A percentile compares a stretch with the other conserved stretches of the same genome.
Evolutionary conservation across 495 filamentous ascomycete genomes (phyloP).

Genomic region (Cercophora scortea): DNA sequence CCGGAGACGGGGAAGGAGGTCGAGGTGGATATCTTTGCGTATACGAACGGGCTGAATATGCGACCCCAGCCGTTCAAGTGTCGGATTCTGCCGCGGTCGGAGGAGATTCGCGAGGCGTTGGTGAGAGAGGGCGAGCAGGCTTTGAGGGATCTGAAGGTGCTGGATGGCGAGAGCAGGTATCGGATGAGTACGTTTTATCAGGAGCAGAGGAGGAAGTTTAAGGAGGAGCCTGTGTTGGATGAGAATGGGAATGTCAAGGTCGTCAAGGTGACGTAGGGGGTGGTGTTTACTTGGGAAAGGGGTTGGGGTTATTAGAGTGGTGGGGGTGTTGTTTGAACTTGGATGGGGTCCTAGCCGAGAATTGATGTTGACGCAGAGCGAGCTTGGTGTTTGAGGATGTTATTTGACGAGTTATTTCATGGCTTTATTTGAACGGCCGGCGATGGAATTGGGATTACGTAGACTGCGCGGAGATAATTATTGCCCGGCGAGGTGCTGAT

Average conservation of each 20-base stretch:
- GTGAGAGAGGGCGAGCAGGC: slow-evolving; percentile 49
- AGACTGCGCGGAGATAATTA: too few relatives aligned
- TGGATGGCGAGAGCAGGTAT: slow-evolving; percentile 53
- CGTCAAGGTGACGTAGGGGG: slow-evolving; percentile 14
- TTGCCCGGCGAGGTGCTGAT: too few relatives aligned
- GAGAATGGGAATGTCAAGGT: slow-evolving; percentile 21
- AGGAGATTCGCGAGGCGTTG: slow-evolving; percentile 43
- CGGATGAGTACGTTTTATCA: slow-evolving; percentile 47
- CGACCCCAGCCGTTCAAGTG: slow-evolving; percentile 47
- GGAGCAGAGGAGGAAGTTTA: slow-evolving; percentile 21
- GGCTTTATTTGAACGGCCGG: too few relatives aligned
- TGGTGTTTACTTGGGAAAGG: background rate
- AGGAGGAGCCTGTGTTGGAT: slow-evolving; percentile 22
- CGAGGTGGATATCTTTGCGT: slow-evolving; percentile 45
- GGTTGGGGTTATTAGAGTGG: too few relatives aligned
- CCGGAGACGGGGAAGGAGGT: slow-evolving; percentile 39
- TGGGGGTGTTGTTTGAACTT: too few relatives aligned
- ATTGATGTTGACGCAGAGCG: too few relatives aligned
- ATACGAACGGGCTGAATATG: slow-evolving; percentile 50
- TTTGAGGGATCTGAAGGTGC: slow-evolving; percentile 41
- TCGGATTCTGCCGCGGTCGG: slow-evolving; percentile 38
- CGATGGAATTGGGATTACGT: too few relatives aligned
- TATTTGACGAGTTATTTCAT: too few relatives aligned
- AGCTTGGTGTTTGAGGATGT: too few relatives aligned
- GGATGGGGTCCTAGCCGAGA: too few relatives aligned